Evolutionary conservation across 2,329 filamentous ascomycete species (phyloP), one percentile per base, ranked within the genome.

Genomic region (Cladosporium sp.): DNA sequence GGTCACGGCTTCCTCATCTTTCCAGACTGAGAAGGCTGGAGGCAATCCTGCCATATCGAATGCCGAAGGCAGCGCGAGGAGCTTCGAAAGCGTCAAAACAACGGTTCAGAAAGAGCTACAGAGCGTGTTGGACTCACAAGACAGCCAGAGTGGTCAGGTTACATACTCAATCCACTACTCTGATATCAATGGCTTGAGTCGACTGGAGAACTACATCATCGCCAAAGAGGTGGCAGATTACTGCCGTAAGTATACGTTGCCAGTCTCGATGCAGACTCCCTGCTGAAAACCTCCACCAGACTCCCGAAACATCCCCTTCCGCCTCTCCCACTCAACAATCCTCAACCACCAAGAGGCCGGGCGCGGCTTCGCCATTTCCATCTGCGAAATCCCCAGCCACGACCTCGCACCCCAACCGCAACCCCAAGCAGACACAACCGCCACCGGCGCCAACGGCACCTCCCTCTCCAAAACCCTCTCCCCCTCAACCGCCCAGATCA

Each of bases 121-220:
- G 44, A 59, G 64, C 45, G 61, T 62, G 8, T 56, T 72, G 58
- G 62, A 65, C 52, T 53, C 60, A 9, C 66, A 65, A 19, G 47
- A 50, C 12, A 45, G 56, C 10, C 64, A 65, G 48, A 61, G 62
- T 22, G 60, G 55, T 1, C 51, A 60, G 12, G 48, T 61, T 49
- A 68, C 58, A 12, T 68, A 70, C 45, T 70, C 68, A 0, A 67
- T 72, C 4, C 71, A 73, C 48, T 72, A 67, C 50, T 68, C 68
- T 1, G 70, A 72, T 57, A 60, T 72, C 53, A 73, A 73, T 47
- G 71, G 71, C 0, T 55, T 73, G 55, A 70, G 68, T 17, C 59
- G 66, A 20, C 61, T 73, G 51, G 71, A 73, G 57, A 72, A 72
- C 56, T 71, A 71, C 48, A 72, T 72, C 25, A 63, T 72, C 15